A percentile compares a stretch with the other conserved stretches of the same genome.
Conservation (phyloP, 148 eudicot genomes). For the Fagopyrum homotropicum region DNA sequence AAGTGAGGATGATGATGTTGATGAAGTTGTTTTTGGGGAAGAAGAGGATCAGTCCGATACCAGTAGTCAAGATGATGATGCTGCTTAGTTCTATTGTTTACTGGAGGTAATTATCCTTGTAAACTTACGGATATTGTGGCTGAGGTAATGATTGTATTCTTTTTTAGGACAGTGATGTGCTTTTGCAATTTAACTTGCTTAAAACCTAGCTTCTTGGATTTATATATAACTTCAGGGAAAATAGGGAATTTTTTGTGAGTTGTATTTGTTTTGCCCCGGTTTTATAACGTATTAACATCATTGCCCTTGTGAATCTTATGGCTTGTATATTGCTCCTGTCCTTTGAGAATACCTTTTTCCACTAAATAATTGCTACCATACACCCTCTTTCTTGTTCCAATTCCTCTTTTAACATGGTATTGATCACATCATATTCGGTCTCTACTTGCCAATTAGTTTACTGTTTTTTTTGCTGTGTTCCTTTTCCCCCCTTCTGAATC, state of each 20-base stretch:
- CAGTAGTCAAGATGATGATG: conserved; percentile 37
- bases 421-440: not conserved
- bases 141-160: too few species aligned
- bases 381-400: not conserved
- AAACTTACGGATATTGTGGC: not conserved
- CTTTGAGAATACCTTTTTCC: not conserved
- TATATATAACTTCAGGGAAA: not conserved
- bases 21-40: conserved; percentile 56
- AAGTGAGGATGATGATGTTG: conserved; percentile 70
- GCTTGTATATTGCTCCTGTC: not conserved
- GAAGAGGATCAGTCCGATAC: conserved; percentile 53
- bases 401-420: too few species aligned
- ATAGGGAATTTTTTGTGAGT: not conserved
- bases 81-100: conserved; percentile 1
- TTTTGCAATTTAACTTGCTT: not conserved
- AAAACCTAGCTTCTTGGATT: not conserved
- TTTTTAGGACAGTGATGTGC: not conserved
- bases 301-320: too few species aligned
- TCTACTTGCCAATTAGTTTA: not conserved
- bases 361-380: not conserved
- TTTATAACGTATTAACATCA: too few species aligned
- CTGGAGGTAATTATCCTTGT: not conserved
- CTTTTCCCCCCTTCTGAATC: too few species aligned
- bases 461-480: not conserved
- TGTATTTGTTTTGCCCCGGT: not conserved